Evolutionary conservation across 2,329 filamentous ascomycete genomes (phyloP).

Genomic region (Fusarium sp.): DNA sequence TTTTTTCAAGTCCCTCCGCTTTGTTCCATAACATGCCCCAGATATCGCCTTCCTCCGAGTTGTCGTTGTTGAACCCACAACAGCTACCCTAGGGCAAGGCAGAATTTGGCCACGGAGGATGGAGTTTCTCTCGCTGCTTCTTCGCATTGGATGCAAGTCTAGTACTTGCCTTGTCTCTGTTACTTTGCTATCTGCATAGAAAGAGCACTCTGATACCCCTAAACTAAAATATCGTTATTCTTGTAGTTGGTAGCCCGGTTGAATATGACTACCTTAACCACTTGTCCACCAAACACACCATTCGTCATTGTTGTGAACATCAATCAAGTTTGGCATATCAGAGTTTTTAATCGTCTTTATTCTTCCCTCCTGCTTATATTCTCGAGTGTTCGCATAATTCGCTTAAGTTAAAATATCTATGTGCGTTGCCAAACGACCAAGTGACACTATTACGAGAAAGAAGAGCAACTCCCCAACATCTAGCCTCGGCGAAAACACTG

Average conservation of each 20-base stretch:
- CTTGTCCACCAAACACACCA: background rate
- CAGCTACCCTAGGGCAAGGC: slow-evolving; percentile 1
- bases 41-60: background rate
- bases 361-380: background rate
- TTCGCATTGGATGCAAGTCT: background rate
- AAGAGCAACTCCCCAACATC: background rate
- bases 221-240: slow-evolving; percentile 4
- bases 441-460: background rate
- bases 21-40: background rate
- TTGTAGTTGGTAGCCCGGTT: background rate
- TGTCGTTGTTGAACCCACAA: background rate
- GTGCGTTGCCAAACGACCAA: background rate
- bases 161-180: background rate
- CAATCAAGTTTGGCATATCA: slow-evolving; percentile 1
- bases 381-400: background rate
- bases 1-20: background rate
- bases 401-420: background rate
- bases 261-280: background rate
- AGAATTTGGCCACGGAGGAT: background rate
- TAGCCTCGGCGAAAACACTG: background rate
- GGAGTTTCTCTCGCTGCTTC: background rate
- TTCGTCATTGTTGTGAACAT: slow-evolving; percentile 5
- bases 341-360: background rate
- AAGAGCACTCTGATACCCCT: slow-evolving; percentile 39
- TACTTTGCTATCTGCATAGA: slow-evolving; percentile 1